Evolutionary conservation across 495 filamentous ascomycete species (phyloP).

Genomic region (Daldinia caldariorum): DNA sequence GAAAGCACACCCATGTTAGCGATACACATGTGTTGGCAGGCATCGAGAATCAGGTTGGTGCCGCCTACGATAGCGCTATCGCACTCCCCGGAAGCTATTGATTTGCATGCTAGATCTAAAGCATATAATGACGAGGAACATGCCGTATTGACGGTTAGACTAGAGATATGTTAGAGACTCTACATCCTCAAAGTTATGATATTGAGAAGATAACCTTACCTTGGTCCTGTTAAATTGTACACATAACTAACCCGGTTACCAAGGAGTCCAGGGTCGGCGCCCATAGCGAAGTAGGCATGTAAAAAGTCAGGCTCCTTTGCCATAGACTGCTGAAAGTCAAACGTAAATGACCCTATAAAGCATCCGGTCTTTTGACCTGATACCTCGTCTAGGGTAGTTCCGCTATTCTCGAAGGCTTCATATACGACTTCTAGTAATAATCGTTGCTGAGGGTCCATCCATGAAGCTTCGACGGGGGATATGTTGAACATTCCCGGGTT

Average conservation of each 20-base stretch:
- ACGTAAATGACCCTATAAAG: constrained; percentile 55
- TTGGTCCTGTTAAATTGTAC: constrained; percentile 60
- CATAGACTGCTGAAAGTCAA: constrained; percentile 51
- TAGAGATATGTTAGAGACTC: constrained; percentile 21
- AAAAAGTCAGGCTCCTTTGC: constrained; percentile 32
- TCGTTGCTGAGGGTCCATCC: constrained; percentile 45
- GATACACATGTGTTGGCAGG: constrained; percentile 51
- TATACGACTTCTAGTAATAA: constrained; percentile 58
- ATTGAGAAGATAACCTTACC: not conserved
- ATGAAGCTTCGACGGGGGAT: constrained; percentile 56
- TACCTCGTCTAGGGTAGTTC: constrained; percentile 49
- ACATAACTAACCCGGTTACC: constrained; percentile 60
- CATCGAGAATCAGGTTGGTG: constrained; percentile 50
- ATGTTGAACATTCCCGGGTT: constrained; percentile 64
- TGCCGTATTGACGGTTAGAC: constrained; percentile 60
- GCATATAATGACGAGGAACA: constrained; percentile 65
- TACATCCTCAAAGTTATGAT: not conserved
- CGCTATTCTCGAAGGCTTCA: constrained; percentile 59
- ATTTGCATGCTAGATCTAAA: constrained; percentile 56
- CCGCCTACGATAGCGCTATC: constrained; percentile 51
- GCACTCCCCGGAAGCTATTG: constrained; percentile 49
- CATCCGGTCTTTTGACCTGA: constrained; percentile 53
- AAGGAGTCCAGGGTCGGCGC: constrained; percentile 48
- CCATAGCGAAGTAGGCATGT: constrained; percentile 42
- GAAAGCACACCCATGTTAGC: constrained; percentile 59